A percentile compares a stretch with the other conserved stretches of the same genome.
Evolutionary conservation across 202 grass and related monocot genomes (phyloP).

Genomic region (Dendrocalamus latiflorus): DNA sequence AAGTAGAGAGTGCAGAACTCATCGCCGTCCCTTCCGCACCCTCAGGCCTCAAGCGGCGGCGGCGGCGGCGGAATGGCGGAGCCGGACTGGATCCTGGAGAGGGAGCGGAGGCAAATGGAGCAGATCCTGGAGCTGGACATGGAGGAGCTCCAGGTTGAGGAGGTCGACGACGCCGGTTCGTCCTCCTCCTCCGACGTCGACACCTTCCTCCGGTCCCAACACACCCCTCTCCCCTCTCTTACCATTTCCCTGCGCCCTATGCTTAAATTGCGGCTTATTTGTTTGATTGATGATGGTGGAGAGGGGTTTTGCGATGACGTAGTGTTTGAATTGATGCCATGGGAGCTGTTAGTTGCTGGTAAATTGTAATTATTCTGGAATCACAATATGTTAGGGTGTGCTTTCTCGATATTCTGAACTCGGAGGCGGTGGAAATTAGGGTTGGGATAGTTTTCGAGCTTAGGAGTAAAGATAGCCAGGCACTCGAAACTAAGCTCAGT

Average conservation of each 20-base stretch:
- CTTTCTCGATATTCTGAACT: not conserved
- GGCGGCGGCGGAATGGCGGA: constrained; percentile 28
- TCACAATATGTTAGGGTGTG: not conserved
- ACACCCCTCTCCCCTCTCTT: not conserved
- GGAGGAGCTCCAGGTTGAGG: constrained; percentile 96
- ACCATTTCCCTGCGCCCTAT: not conserved
- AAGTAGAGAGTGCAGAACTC: not conserved
- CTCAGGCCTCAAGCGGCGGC: not conserved
- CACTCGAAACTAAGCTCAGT: not conserved
- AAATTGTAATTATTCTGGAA: constrained; percentile 1
- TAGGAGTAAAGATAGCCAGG: not conserved
- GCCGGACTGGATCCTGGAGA: constrained; percentile 46
- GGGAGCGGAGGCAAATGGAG: constrained; percentile 79
- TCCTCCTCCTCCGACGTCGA: constrained; percentile 50
- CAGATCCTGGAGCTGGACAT: constrained; percentile 87
- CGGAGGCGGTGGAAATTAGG: not conserved
- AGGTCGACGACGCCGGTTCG: constrained; percentile 46
- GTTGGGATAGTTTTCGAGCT: not conserved
- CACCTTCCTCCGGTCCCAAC: constrained; percentile 43
- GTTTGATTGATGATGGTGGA: not conserved
- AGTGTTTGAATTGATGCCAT: not conserved
- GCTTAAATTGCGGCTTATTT: not conserved
- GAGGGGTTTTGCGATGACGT: not conserved
- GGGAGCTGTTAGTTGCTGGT: not conserved
- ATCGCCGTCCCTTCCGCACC: not conserved